Evolutionary conservation across 140 eudicot genomes (phyloP).

Genomic region (Senecio squalidus): DNA sequence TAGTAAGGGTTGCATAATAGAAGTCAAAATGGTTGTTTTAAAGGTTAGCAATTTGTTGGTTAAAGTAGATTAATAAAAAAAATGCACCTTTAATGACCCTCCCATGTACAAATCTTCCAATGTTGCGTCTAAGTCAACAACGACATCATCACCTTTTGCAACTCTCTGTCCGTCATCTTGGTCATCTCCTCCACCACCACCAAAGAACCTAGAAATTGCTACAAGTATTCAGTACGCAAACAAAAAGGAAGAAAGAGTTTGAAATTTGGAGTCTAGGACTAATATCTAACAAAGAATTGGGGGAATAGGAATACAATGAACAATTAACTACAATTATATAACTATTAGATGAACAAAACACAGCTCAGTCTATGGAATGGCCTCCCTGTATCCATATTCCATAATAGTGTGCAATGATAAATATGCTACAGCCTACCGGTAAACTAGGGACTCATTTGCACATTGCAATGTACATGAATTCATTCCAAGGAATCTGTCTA

Average conservation of each 20-base stretch:
- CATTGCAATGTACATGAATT: no score
- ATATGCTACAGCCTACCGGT: no score
- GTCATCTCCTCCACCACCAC: conserved; percentile 84
- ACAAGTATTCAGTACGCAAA: conserved; percentile 8
- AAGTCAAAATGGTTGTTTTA: no score
- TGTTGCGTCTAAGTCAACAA: conserved; percentile 83
- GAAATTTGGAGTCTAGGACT: background rate
- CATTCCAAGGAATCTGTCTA: no score
- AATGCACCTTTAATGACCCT: conserved; percentile 95
- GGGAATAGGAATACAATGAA: no score
- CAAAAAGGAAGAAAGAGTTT: background rate
- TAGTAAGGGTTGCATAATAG: background rate
- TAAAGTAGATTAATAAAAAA: no score
- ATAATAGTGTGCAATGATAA: no score
- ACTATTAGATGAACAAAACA: no score
- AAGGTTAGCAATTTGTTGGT: no score
- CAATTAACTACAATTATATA: background rate
- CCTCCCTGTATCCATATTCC: no score
- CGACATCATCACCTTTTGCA: conserved; percentile 85
- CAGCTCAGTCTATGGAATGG: no score
- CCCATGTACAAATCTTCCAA: conserved; percentile 97
- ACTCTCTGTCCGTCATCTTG: conserved; percentile 81
- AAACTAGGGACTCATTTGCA: no score
- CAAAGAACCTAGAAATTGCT: conserved; percentile 64
- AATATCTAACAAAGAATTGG: background rate